Conservation (phyloP, 2,329 filamentous ascomycete species). For the Apiospora marii region DNA sequence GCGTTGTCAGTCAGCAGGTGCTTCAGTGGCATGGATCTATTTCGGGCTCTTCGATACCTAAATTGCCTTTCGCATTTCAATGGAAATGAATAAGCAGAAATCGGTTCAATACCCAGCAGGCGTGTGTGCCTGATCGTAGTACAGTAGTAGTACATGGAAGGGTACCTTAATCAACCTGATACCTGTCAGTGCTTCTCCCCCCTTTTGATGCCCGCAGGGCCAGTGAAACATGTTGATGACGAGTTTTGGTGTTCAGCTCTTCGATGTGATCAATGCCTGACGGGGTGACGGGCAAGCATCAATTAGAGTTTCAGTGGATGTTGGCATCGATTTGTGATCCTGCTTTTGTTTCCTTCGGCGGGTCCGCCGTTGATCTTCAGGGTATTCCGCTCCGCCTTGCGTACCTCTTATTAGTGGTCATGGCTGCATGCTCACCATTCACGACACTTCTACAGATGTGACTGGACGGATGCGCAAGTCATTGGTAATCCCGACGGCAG, state of each 20-base stretch:
- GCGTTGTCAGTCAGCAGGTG: conserved; percentile 18
- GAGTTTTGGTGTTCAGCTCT: background rate
- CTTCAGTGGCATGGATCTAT: background rate
- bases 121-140: background rate
- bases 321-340: background rate
- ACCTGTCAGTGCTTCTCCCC: conserved; percentile 2
- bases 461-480: background rate
- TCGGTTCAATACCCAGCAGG: background rate
- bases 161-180: background rate
- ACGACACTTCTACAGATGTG: background rate
- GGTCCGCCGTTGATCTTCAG: conserved; percentile 17
- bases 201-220: background rate
- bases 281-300: background rate
- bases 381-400: conserved; percentile 10
- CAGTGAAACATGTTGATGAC: conserved; percentile 13
- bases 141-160: no score
- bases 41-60: background rate
- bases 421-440: background rate
- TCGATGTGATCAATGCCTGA: conserved; percentile 11
- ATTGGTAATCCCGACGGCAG: background rate
- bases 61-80: background rate
- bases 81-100: background rate
- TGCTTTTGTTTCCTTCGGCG: conserved; percentile 8
- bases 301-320: conserved; percentile 19
- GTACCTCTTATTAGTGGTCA: background rate